Conservation (phyloP, 2,329 filamentous ascomycete genomes). For the Venturia pyrina region DNA sequence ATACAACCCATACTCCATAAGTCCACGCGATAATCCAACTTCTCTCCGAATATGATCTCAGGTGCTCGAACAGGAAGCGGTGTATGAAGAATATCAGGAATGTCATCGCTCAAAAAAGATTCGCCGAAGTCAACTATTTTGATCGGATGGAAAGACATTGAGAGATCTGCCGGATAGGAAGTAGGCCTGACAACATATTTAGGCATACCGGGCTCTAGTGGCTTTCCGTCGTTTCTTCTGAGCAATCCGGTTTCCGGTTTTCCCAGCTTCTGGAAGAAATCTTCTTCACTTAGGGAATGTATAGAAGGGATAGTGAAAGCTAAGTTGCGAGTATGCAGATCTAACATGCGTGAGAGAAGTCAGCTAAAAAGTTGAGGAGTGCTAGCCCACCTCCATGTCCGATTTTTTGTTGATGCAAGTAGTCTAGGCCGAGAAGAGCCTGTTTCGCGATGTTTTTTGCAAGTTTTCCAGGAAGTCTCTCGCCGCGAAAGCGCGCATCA, state of each 20-base stretch:
- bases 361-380: neutral
- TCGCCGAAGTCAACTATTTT: constrained; percentile 19
- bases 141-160: constrained; percentile 11
- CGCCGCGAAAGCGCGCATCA: constrained; percentile 20
- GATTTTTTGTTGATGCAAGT: constrained; percentile 19
- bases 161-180: constrained; percentile 5
- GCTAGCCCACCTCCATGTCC: constrained; percentile 20
- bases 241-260: constrained; percentile 16
- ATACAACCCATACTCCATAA: constrained; percentile 27
- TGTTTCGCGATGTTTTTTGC: constrained; percentile 28
- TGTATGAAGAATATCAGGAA: constrained; percentile 22
- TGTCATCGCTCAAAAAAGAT: constrained; percentile 6
- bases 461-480: constrained; percentile 21
- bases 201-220: constrained; percentile 16
- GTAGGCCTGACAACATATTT: constrained; percentile 10
- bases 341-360: constrained; percentile 15
- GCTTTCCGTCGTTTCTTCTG: constrained; percentile 17
- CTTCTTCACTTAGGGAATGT: constrained; percentile 15
- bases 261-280: constrained; percentile 17
- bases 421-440: constrained; percentile 17
- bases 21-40: constrained; percentile 23
- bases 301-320: constrained; percentile 18
- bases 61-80: constrained; percentile 22
- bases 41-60: constrained; percentile 25
- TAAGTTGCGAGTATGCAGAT: constrained; percentile 22